Evolutionary conservation across 345 rosid genomes (phyloP).

Genomic region (Cochlearia excelsa): DNA sequence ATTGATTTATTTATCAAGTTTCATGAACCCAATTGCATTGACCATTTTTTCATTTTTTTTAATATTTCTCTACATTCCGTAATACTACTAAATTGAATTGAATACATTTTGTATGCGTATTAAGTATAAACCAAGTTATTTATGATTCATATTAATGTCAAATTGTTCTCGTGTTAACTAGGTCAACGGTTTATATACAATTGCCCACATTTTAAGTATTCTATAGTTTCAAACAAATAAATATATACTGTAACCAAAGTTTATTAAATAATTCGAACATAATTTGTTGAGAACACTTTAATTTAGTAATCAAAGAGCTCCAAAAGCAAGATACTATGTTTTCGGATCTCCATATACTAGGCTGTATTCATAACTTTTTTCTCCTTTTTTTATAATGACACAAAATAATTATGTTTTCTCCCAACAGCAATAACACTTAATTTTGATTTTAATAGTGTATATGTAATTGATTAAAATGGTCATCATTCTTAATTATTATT

Average conservation of each 20-base stretch:
- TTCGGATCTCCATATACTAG: constrained; percentile 23
- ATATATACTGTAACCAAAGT: not conserved
- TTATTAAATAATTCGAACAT: constrained; percentile 9
- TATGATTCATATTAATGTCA: not conserved
- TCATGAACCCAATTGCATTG: constrained; percentile 30
- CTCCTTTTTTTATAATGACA: not conserved
- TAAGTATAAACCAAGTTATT: constrained; percentile 19
- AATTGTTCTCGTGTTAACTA: constrained; percentile 6
- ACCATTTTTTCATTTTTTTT: constrained; percentile 13
- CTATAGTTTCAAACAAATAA: not conserved
- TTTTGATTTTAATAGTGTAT: constrained; percentile 7
- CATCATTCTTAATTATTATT: constrained; percentile 28
- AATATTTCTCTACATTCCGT: not conserved
- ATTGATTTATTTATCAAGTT: not conserved
- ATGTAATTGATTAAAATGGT: not conserved
- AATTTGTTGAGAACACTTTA: constrained; percentile 21
- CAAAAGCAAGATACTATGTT: constrained; percentile 26
- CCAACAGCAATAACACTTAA: constrained; percentile 10
- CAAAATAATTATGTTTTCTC: not conserved
- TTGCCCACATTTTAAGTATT: not conserved
- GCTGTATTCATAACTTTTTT: constrained; percentile 9
- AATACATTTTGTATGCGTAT: constrained; percentile 15
- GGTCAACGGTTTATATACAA: constrained; percentile 21
- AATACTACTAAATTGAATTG: not conserved
- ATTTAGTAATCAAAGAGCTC: constrained; percentile 21